Evolutionary conservation across 441 rosid genomes (phyloP), one percentile per base, ranked within the genome.

Genomic region (Mallotus japonicus): DNA sequence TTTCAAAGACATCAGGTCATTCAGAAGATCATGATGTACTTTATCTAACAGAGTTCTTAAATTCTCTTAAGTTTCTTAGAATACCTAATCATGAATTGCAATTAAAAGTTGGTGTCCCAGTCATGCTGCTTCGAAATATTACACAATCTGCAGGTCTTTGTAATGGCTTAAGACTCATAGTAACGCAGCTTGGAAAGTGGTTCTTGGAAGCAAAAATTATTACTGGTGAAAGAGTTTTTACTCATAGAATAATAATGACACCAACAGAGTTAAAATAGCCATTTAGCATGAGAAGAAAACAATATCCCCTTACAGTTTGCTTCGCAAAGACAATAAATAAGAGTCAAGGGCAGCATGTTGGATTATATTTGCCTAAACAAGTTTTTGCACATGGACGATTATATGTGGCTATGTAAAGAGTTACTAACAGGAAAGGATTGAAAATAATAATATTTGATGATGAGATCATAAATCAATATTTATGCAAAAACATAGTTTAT

Each of bases 251-350:
- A 22, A 28, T 16, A 6, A 8, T 2, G 60, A 16, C 1, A 1
- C 32, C n/a, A 12, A 7, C 15, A 11, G 22, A 66, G 0, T 15
- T 10, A 15, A 66, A 16, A 15, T 66, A 59, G 56, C 58, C 58
- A 14, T 66, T 49, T 8, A 50, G 13, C 15, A 8, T 67, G 0
- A 67, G 50, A 4, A 17, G 47, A 14, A 24, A 13, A 4, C 19
- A 67, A 17, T 28, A 49, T 51, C 70, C 70, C 3, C 8, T 67
- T 0, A 1, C 3, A 3, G 1, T 15, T 13, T 67, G 70, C 11
- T 67, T 49, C 15, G 57, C 46, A 2, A 67, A 24, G 58, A 67
- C 24, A 3, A 66, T 66, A 20, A 66, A 66, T 66, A 66, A 50
- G 8, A 66, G 58, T 49, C 44, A 66, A 51, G 70, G 59, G 0